phyloP scores from a whole-genome alignment of 306 rosid genomes.

The Quercus bicolor region DNA sequence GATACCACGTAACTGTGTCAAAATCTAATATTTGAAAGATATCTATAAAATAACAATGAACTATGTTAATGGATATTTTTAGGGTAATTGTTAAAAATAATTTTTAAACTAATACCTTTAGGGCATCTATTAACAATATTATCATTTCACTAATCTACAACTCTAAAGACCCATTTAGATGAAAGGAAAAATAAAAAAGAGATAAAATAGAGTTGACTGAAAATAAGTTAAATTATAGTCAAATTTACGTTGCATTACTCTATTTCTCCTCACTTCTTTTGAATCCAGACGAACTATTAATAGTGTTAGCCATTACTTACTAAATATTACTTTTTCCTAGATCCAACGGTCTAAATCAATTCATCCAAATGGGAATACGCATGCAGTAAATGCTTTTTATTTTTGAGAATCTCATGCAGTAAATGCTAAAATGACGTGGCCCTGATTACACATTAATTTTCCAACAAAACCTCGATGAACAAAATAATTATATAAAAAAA shows the following conservation, averaged over 20 bases:
- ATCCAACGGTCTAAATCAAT: constrained; percentile 24
- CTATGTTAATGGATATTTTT: rapidly evolving
- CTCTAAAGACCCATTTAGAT: rapidly evolving
- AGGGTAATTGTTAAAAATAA: rapidly evolving
- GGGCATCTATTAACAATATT: too few relatives aligned
- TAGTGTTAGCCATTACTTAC: rapidly evolving
- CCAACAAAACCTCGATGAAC: neutral
- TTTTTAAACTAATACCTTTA: too few relatives aligned
- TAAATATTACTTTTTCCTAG: neutral
- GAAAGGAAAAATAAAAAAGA: rapidly evolving
- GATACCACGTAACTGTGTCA: rapidly evolving
- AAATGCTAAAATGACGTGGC: constrained; percentile 28
- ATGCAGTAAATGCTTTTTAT: neutral
- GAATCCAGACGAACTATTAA: rapidly evolving
- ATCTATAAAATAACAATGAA: too few relatives aligned
- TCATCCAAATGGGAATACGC: neutral
- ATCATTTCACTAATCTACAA: rapidly evolving
- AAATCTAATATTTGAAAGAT: rapidly evolving
- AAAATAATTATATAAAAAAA: constrained; percentile 9
- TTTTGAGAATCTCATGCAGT: too few relatives aligned
- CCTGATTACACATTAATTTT: constrained; percentile 6
- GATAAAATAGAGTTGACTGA: rapidly evolving
- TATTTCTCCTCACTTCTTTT: rapidly evolving
- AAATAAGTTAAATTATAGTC: rapidly evolving
- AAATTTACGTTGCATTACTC: rapidly evolving